Evolutionary conservation across 2,329 filamentous ascomycete genomes (phyloP), one percentile per base, ranked within the genome.

Genomic region (Aspergillus costaricaensis): DNA sequence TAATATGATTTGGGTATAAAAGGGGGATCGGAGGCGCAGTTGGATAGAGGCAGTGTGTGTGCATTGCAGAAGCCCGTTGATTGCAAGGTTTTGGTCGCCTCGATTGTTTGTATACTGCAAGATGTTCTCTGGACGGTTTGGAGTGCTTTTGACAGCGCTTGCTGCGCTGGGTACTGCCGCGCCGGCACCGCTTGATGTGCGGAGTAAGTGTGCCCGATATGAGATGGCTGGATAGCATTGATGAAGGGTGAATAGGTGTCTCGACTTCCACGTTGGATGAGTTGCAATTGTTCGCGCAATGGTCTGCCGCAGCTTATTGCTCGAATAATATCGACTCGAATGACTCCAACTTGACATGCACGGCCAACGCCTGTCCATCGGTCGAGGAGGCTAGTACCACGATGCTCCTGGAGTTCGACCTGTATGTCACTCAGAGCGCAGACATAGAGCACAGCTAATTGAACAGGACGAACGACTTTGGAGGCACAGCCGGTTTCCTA

Each of bases 271-370:
- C 80, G 9, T 70, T 83, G 39, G 67, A 72, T 15, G 70, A 80
- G 44, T 71, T 85, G 7, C 71, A 74, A 2, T 73, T 83, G 63
- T 83, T 80, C 68, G 78, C 80, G 43, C 79, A 85, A 60, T 85
- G 82, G 67, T 77, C 82, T 2, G 82, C 82, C 2, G 83, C 83
- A 3, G 75, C 82, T 19, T 85, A 85, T 69, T 85, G 83, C 67
- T 66, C 76, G 2, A 69, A 64, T 41, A 85, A 85, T 69, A 78
- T 81, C 69, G 72, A 81, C 58, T 76, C 76, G 27, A 61, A 78
- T 2, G 75, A 74, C 44, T 76, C 77, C 9, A 77, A 77, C 55
- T 53, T 84, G 47, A 74, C 73, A 8, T 85, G 83, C 63, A 63
- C 71, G 0, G 68, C 74, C 8, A 78, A 76, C 1, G 82, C 81